Conservation (phyloP, 805 yeast genomes). For the Candida tammaniensis region DNA sequence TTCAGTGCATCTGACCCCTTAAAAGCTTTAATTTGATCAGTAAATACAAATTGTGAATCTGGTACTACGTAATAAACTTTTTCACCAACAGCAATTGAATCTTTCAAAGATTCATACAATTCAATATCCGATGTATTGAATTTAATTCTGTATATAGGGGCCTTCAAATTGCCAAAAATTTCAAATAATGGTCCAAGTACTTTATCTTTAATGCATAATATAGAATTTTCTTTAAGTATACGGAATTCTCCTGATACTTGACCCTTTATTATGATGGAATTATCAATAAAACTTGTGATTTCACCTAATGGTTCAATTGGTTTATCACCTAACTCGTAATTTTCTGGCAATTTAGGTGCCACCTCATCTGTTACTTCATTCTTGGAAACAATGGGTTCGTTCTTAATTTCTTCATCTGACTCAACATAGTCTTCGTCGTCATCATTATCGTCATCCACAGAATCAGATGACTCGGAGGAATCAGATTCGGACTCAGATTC, state of each 20-base stretch:
- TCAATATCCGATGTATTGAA: slow-evolving; percentile 48
- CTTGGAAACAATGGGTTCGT: slow-evolving; percentile 72
- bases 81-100: slow-evolving; percentile 23
- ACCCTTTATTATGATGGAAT: slow-evolving; percentile 70
- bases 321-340: slow-evolving; percentile 55
- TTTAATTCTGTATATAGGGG: slow-evolving; percentile 78
- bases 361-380: slow-evolving; percentile 72
- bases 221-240: slow-evolving; percentile 75
- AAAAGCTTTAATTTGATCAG: slow-evolving; percentile 65
- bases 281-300: slow-evolving; percentile 66
- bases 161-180: slow-evolving; percentile 82
- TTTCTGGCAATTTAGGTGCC: slow-evolving; percentile 67
- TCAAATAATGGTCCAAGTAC: slow-evolving; percentile 80
- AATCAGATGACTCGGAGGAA: slow-evolving; percentile 10
- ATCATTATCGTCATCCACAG: slow-evolving; percentile 14
- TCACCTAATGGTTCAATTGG: slow-evolving; percentile 73
- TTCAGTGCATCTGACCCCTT: slow-evolving; percentile 96
- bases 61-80: slow-evolving; percentile 77
- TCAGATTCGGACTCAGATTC: slow-evolving; percentile 12
- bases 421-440: slow-evolving; percentile 46
- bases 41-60: slow-evolving; percentile 73
- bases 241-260: slow-evolving; percentile 77
- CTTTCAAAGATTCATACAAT: slow-evolving; percentile 46
- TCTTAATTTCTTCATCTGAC: slow-evolving; percentile 40
- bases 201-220: slow-evolving; percentile 74